Evolutionary conservation across 129 eudicot genomes (phyloP).

Genomic region (Flaveria robusta): DNA sequence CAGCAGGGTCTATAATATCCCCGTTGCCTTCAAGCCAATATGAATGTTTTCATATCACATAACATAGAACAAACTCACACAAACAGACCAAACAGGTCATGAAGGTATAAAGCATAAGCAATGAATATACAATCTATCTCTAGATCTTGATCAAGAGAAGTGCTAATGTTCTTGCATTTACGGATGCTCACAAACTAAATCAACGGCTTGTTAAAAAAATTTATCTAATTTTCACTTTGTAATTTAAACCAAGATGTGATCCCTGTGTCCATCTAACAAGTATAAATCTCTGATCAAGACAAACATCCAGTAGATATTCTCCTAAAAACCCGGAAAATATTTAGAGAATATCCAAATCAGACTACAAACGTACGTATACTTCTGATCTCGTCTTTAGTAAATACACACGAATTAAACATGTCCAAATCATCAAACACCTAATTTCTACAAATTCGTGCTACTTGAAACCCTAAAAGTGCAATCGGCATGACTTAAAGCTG

Average conservation of each 20-base stretch:
- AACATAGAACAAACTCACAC: background rate
- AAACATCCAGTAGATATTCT: conserved; percentile 22
- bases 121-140: background rate
- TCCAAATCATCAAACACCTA: background rate
- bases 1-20: background rate
- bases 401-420: background rate
- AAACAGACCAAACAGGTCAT: conserved; percentile 6
- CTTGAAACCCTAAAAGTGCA: conserved; percentile 42
- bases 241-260: conserved; percentile 23
- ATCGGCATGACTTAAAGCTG: conserved; percentile 23
- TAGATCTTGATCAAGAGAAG: conserved; percentile 24
- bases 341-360: conserved; percentile 28
- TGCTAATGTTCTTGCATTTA: conserved; percentile 12
- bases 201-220: background rate
- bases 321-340: conserved; percentile 25
- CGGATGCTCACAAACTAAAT: background rate
- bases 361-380: conserved; percentile 15
- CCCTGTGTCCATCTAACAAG: background rate
- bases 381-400: conserved; percentile 37
- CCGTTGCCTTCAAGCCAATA: background rate
- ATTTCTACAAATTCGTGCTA: conserved; percentile 23
- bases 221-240: background rate
- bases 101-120: background rate
- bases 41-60: conserved; percentile 9
- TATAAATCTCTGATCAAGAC: conserved; percentile 7